These are phyloP conservation scores for Xylaria sp. DNA, from an alignment of 2,329 filamentous ascomycete species.

Conservation along the genomic window DNA sequence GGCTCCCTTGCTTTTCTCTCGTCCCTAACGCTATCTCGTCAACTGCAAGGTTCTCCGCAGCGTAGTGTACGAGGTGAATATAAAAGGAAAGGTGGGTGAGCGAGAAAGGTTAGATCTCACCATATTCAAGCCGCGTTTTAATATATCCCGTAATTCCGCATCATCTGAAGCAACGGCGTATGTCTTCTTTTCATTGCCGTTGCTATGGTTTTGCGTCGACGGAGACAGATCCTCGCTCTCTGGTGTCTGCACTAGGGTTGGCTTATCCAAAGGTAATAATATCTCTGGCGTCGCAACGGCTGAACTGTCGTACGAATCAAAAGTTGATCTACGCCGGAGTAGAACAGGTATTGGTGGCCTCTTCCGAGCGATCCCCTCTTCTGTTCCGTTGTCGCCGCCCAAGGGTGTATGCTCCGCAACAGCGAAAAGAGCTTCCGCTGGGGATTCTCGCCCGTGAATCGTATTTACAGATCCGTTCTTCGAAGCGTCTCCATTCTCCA, in stretches of 20 bases:
- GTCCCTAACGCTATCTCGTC: conserved; percentile 32
- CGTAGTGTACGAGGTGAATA: neutral
- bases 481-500: conserved; percentile 18
- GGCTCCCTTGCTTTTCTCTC: conserved; percentile 32
- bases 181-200: conserved; percentile 37
- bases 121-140: conserved; percentile 49
- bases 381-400: conserved; percentile 33
- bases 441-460: neutral
- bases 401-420: neutral
- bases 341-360: conserved; percentile 34
- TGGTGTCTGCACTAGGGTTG: conserved; percentile 20
- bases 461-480: conserved; percentile 15
- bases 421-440: neutral
- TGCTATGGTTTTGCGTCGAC: neutral
- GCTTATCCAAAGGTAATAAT: conserved; percentile 35
- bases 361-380: conserved; percentile 31
- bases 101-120: conserved; percentile 34
- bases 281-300: conserved; percentile 42
- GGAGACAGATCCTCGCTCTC: conserved; percentile 29
- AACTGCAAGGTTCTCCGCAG: neutral
- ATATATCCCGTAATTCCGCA: conserved; percentile 55
- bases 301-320: conserved; percentile 44
- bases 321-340: conserved; percentile 39
- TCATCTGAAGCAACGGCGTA: conserved; percentile 51
- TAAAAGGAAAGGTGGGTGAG: neutral